phyloP scores from a whole-genome alignment of 768 basidiomycete species.

The Fomitopsis pulvina region DNA sequence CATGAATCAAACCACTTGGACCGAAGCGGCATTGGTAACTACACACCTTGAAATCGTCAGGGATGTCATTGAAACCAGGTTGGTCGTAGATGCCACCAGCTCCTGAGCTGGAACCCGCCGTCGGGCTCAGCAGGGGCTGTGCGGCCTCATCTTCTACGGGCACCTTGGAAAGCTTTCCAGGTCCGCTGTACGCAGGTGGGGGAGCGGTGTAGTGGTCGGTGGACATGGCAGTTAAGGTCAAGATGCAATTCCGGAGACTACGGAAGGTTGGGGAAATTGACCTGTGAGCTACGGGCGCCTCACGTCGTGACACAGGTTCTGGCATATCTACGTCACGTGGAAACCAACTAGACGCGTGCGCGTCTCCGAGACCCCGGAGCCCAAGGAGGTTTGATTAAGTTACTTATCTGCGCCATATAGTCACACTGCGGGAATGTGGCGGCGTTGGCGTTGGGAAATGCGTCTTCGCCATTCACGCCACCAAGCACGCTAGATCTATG shows the following conservation, averaged over 20 bases:
- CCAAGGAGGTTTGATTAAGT: too few relatives aligned
- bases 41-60: constrained; percentile 89
- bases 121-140: constrained; percentile 45
- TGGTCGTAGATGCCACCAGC: constrained; percentile 65
- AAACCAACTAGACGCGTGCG: too few relatives aligned
- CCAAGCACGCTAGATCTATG: neutral
- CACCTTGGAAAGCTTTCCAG: constrained; percentile 11
- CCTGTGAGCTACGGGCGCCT: neutral
- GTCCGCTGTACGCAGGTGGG: constrained; percentile 16
- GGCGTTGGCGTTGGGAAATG: neutral
- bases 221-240: constrained; percentile 13
- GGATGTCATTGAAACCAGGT: constrained; percentile 64
- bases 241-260: constrained; percentile 1
- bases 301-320: neutral
- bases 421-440: neutral
- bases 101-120: constrained; percentile 35
- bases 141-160: constrained; percentile 15
- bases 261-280: constrained; percentile 1
- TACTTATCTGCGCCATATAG: neutral
- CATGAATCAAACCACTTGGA: neutral
- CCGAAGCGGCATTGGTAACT: too few relatives aligned
- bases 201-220: constrained; percentile 21
- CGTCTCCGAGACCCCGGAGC: too few relatives aligned
- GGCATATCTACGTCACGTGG: neutral
- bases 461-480: constrained; percentile 2